Conservation (phyloP, 2,329 filamentous ascomycete species). For the Mariannaea sp. region DNA sequence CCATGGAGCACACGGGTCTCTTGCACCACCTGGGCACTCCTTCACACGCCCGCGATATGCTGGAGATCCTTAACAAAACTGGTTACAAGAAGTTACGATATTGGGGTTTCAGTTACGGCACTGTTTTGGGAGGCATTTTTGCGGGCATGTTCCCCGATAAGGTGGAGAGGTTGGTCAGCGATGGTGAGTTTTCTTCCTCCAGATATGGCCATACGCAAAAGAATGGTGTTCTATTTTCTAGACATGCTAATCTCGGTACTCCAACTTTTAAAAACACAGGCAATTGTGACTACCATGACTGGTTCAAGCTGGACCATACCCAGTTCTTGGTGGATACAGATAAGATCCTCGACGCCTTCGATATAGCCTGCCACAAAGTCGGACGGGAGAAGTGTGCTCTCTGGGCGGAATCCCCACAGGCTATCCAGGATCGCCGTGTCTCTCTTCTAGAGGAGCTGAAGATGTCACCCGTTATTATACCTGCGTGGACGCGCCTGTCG, state of each 20-base stretch:
- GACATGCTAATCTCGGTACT: conserved; percentile 1
- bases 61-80: conserved; percentile 50
- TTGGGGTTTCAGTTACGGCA: conserved; percentile 62
- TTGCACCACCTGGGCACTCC: conserved; percentile 50
- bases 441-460: conserved; percentile 49
- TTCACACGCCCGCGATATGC: conserved; percentile 53
- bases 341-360: conserved; percentile 57
- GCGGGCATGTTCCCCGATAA: conserved; percentile 57
- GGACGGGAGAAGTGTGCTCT: conserved; percentile 55
- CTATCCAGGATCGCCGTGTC: conserved; percentile 47
- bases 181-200: conserved; percentile 50
- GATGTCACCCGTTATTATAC: conserved; percentile 50
- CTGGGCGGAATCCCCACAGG: conserved; percentile 42
- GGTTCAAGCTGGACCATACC: conserved; percentile 51
- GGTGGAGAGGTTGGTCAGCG: conserved; percentile 56
- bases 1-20: conserved; percentile 44
- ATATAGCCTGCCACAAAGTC: conserved; percentile 56
- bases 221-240: neutral
- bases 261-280: no score
- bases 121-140: conserved; percentile 56
- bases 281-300: conserved; percentile 60
- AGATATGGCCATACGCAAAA: no score
- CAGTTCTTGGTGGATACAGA: conserved; percentile 61
- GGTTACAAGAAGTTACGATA: conserved; percentile 52
- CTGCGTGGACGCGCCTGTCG: conserved; percentile 29